Base-by-base conservation (phyloP, 306 rosid species). In the Quillaja saponaria region DNA sequence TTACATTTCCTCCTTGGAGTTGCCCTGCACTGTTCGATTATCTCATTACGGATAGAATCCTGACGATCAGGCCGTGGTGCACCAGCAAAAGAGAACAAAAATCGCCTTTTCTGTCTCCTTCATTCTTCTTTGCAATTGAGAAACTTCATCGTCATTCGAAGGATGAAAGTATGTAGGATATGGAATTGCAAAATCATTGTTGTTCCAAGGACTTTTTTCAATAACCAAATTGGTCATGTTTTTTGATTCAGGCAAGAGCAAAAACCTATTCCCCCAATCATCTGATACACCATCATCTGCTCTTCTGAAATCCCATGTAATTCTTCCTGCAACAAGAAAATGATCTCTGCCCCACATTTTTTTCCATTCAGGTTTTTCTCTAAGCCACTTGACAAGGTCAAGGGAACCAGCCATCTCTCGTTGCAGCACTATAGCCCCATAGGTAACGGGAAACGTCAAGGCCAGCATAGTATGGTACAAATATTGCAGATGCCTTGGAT, bases 101-200 rank as follows among this genome's bases (percentile, higher is more conserved):
- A 67, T 12, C 40, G 40, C 61, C 86, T 67, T 34, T 37, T 53
- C 19, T 65, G 78, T 42, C 33, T 51, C 47, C 75, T n/a, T 71
- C 76, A 78, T 69, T 58, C 75, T 58, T 56, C 35, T 52, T 49
- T 81, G 81, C 87, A 83, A 81, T 11, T 59, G 34, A 25, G 68
- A 53, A 42, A 74, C 77, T 15, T 81, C 76, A 2, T 13, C 37
- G 16, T 81, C 83, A 6, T 12, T 71, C 25, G 76, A 66, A 34
- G 87, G 87, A 33, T 78, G 83, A 34, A 81, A 78, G 61, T 78
- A 76, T 3, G 83, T 81, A 6, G 86, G 86, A 55, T 81, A 81
- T 54, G 86, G 83, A 21, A 81, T 81, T 3, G 80, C 80, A 46
- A 71, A 64, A 34, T 78, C 87, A 45, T 67, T 78, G 49, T 65